Conservation (phyloP, 2,329 filamentous ascomycete genomes). For the Blumeria hordei region DNA sequence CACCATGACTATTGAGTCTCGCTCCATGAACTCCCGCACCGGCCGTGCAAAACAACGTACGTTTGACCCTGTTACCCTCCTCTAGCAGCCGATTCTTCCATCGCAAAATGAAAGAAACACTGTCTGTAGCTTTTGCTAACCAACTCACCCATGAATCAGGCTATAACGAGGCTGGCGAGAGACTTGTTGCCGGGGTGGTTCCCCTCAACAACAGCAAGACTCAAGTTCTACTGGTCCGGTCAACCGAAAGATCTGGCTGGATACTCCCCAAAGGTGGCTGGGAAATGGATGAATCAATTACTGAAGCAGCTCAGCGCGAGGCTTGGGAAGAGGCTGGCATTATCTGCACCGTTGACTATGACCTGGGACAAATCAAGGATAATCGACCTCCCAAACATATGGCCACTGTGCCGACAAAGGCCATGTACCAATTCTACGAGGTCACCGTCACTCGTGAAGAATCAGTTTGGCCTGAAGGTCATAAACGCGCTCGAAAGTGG, state of each 20-base stretch:
- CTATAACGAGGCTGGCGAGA: constrained; percentile 78
- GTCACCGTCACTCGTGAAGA: constrained; percentile 72
- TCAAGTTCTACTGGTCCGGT: constrained; percentile 82
- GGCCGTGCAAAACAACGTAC: constrained; percentile 63
- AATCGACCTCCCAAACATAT: constrained; percentile 55
- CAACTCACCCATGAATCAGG: constrained; percentile 25
- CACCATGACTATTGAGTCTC: constrained; percentile 8
- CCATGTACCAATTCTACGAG: constrained; percentile 63
- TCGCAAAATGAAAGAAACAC: background rate
- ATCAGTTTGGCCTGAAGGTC: constrained; percentile 72
- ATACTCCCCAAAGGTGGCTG: constrained; percentile 94
- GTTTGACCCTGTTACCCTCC: constrained; percentile 18
- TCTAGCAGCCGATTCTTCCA: background rate
- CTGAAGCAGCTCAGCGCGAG: constrained; percentile 66
- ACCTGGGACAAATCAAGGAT: constrained; percentile 71
- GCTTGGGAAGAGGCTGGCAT: constrained; percentile 98
- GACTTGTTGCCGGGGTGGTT: constrained; percentile 84
- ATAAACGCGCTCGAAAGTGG: constrained; percentile 81
- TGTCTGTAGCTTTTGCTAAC: background rate
- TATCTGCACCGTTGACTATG: constrained; percentile 57
- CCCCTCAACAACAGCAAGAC: constrained; percentile 68
- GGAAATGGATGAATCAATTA: constrained; percentile 80
- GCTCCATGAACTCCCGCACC: constrained; percentile 48
- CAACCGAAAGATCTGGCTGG: constrained; percentile 75
- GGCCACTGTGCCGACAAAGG: constrained; percentile 34